phyloP scores from a whole-genome alignment of 768 basidiomycete genomes.

The Suillus luteus region DNA sequence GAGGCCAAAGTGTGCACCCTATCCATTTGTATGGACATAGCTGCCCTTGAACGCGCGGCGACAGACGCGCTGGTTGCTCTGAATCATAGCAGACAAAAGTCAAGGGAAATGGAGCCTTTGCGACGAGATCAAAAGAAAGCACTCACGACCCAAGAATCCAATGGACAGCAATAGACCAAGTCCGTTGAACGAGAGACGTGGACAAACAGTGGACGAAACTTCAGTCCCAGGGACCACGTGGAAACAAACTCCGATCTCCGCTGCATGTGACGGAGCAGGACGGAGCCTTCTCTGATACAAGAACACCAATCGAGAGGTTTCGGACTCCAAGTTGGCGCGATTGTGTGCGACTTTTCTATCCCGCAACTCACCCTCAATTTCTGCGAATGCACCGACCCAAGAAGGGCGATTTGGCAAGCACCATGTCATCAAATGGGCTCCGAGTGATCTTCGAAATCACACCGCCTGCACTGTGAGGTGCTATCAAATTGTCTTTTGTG shows the following conservation, averaged over 20 bases:
- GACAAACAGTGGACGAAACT: slow-evolving; percentile 8
- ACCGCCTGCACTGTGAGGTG: not conserved
- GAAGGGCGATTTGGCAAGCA: not conserved
- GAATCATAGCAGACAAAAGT: slow-evolving; percentile 7
- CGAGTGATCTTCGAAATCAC: not conserved
- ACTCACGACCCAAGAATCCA: slow-evolving; percentile 8
- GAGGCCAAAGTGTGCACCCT: slow-evolving; percentile 26
- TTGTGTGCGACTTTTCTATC: not conserved
- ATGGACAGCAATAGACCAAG: slow-evolving; percentile 8
- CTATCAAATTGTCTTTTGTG: not conserved
- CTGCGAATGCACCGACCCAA: not conserved
- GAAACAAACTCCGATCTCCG: slow-evolving; percentile 6
- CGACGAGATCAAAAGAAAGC: no score
- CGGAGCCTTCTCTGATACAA: not conserved
- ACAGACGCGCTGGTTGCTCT: slow-evolving; percentile 4
- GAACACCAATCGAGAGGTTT: not conserved
- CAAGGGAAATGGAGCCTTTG: slow-evolving; percentile 5
- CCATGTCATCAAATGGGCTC: not conserved
- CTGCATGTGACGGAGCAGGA: not conserved
- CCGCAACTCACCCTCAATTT: not conserved
- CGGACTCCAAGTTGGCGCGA: not conserved
- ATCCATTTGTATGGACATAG: slow-evolving; percentile 32
- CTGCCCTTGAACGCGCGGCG: not conserved
- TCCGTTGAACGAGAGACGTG: slow-evolving; percentile 10
- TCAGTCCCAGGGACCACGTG: slow-evolving; percentile 10